phyloP scores from a whole-genome alignment of 257 asterid species.

The Linderniella brevidens region DNA sequence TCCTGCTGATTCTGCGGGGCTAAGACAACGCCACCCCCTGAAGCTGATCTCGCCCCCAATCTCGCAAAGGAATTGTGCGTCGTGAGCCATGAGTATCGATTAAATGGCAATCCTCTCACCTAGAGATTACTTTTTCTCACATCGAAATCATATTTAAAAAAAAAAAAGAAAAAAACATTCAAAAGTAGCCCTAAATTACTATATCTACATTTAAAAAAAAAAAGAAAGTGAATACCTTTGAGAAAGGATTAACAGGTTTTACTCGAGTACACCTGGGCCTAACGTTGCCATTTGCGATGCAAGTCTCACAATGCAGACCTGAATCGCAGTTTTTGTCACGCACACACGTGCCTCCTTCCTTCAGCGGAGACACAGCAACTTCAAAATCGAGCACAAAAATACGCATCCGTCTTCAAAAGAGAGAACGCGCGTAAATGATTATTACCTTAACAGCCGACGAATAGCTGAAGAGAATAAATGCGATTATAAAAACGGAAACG shows the following conservation, averaged over 20 bases:
- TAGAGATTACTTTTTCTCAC: background rate
- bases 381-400: too few species aligned
- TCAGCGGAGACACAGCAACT: conserved; percentile 8
- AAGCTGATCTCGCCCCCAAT: conserved; percentile 53
- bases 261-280: conserved; percentile 76
- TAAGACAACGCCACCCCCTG: conserved; percentile 36
- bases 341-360: conserved; percentile 55
- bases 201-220: background rate
- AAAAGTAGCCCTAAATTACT: background rate
- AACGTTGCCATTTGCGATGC: conserved; percentile 45
- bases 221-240: conserved; percentile 29
- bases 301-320: conserved; percentile 84
- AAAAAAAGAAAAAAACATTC: conserved; percentile 1
- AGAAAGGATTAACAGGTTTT: conserved; percentile 55
- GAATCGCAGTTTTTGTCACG: conserved; percentile 30
- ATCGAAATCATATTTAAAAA: background rate
- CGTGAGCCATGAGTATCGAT: conserved; percentile 82
- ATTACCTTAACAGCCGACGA: conserved; percentile 54
- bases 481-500: conserved; percentile 19
- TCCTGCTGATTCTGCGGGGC: conserved; percentile 83
- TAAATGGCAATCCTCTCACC: conserved; percentile 75
- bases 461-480: conserved; percentile 19
- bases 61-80: conserved; percentile 76
- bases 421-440: background rate
- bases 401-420: too few species aligned